Evolutionary conservation across 257 asterid genomes (phyloP).

Genomic region (Salvia rosmarinus): DNA sequence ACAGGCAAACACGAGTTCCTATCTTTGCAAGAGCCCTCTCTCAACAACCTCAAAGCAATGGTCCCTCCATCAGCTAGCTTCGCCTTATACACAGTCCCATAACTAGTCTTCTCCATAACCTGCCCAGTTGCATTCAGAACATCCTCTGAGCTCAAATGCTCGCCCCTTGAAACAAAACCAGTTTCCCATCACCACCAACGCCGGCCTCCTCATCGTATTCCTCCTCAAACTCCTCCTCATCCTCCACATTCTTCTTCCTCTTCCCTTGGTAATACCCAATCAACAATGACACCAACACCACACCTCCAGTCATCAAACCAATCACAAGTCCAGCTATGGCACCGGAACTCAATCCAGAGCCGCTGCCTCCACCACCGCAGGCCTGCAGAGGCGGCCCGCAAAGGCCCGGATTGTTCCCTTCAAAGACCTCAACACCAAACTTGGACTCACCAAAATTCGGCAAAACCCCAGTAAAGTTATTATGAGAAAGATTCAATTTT

Average conservation of each 20-base stretch:
- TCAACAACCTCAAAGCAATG: slow-evolving; percentile 85
- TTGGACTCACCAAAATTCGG: slow-evolving; percentile 71
- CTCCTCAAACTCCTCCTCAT: slow-evolving; percentile 74
- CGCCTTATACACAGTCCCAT: slow-evolving; percentile 94
- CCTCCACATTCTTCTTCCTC: slow-evolving; percentile 60
- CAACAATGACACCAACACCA: slow-evolving; percentile 75
- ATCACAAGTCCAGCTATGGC: slow-evolving; percentile 93
- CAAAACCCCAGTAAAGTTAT: slow-evolving; percentile 84
- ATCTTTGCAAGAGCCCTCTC: slow-evolving; percentile 90
- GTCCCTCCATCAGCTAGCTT: slow-evolving; percentile 94
- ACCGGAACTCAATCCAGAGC: slow-evolving; percentile 80
- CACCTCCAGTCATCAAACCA: slow-evolving; percentile 82
- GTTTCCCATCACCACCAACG: slow-evolving; percentile 72
- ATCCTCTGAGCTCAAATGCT: slow-evolving; percentile 86
- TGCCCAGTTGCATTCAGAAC: slow-evolving; percentile 96
- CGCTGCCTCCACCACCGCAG: slow-evolving; percentile 56
- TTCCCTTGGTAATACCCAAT: slow-evolving; percentile 91
- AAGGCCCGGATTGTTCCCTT: slow-evolving; percentile 75
- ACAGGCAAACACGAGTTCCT: slow-evolving; percentile 64
- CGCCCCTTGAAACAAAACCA: slow-evolving; percentile 96
- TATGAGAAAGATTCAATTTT: slow-evolving; percentile 86
- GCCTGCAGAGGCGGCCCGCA: slow-evolving; percentile 77
- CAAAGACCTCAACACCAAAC: slow-evolving; percentile 77
- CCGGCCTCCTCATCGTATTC: slow-evolving; percentile 62
- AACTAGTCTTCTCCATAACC: slow-evolving; percentile 91